Base-by-base conservation (phyloP, 805 yeast genomes). In the Starmerella geochares region DNA sequence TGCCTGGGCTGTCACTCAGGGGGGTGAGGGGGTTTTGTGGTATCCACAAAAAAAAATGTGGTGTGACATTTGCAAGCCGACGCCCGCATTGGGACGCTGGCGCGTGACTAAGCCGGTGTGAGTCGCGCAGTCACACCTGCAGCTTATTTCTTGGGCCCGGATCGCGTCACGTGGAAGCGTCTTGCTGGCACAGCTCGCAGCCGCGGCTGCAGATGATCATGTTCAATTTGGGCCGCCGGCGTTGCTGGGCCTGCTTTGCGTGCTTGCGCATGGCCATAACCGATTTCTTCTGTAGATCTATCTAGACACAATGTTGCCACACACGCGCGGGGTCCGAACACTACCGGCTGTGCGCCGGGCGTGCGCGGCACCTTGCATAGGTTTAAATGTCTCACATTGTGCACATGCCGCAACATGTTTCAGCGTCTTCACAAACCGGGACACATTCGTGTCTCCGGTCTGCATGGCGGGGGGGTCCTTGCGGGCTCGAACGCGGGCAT, bases 51-150 rank as follows among this genome's bases (percentile, higher is more conserved):
- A 38, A 38, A 38, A 38, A 17, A 14, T 38, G 29, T 19, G 13
- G 42, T 38, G 42, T 38, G 42, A 38, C 42, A 38, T 38, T 38
- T 38, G 28, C 29, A 20, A 23, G 29, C 42, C 42, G 42, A 19
- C 42, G 42, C 42, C 42, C 42, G 42, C 42, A 38, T 38, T 38
- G 42, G 42, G 42, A 38, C 10, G 19, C 5, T 19, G 29, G 9
- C 21, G 20, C 20, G 27, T 38, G 28, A 38, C 28, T 38, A 38
- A 38, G 21, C 42, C 20, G 3, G 42, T 38, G 42, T 38, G 42
- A 38, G 42, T 38, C 42, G 42, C 42, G 42, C 42, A 38, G 42
- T 38, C 42, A 38, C 42, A 38, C 40, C n/a, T n/a, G 27, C 40
- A 21, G 40, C 27, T 17, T 35, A 14, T 20, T 35, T n/a, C 10